Evolutionary conservation across 495 filamentous ascomycete genomes (phyloP), one percentile per base, ranked within the genome.

Genomic region (Parathielavia appendiculata): DNA sequence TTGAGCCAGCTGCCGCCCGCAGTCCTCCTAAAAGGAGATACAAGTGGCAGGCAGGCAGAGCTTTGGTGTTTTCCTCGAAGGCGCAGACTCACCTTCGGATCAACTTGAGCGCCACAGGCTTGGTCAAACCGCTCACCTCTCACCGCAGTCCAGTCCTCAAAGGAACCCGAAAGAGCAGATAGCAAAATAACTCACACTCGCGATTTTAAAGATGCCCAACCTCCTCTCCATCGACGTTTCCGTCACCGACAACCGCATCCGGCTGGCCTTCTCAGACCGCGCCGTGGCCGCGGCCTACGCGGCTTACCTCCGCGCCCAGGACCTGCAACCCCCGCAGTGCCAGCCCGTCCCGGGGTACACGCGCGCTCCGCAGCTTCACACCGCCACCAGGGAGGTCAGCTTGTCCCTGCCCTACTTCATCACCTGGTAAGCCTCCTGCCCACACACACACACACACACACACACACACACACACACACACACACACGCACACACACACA

Each of bases 151-250:
- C n/a, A 57, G 9, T 57, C 55, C 36, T 30, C 9, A 38, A 38
- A 3, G 12, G 9, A 45, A 9, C 17, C 35, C 19, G 6, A 13
- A 32, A 51, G 13, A 17, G 7, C 46, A 22, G 0, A 11, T 23
- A 44, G 4, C 35, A 50, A 12, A 26, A n/a, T 17, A 38, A 41
- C 13, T 23, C 26, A 16, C 51, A 47, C 32, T 12, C 45, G n/a
- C n/a, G 7, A 46, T 1, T 14, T 4, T 8, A 17, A 36, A 50
- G 3, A 70, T 70, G 68, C 64, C 62, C 41, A 67, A 59, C 39
- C 62, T 70, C 30, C 64, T 67, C 40, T 57, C 68, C 50, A 58
- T 70, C 54, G 68, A 70, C 58, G 64, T 67, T 40, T 70, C 62
- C 9, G 68, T 70, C 39, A 57, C 51, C 10, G 66, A 69, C 60